Conservation (phyloP, 805 yeast species). For the Barnettozyma botsteinii region DNA sequence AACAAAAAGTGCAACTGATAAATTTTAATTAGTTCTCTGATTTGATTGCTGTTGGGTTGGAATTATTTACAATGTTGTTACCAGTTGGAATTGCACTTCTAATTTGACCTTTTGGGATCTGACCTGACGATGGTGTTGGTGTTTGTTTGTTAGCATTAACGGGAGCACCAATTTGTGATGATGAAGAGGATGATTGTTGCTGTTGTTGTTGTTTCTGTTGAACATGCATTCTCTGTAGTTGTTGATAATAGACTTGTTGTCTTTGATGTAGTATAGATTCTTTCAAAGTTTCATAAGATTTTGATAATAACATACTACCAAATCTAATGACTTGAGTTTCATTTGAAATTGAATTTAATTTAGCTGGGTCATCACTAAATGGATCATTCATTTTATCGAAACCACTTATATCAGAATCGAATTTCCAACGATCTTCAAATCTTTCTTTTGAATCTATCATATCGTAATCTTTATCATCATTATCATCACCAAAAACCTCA, state of each 20-base stretch:
- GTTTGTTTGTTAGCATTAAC: conserved; percentile 1
- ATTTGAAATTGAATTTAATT: conserved; percentile 72
- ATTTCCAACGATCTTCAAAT: conserved; percentile 59
- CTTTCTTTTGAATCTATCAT: conserved; percentile 39
- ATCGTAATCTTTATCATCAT: conserved; percentile 21
- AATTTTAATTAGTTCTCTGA: conserved; percentile 4
- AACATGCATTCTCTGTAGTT: conserved; percentile 23
- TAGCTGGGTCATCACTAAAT: conserved; percentile 72
- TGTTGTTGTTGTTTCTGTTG: conserved; percentile 25
- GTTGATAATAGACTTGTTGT: conserved; percentile 38
- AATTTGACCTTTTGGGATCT: conserved; percentile 4
- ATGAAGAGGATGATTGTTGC: conserved; percentile 10
- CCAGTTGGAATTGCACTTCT: conserved; percentile 2
- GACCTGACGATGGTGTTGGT: conserved; percentile 1
- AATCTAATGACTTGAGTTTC: conserved; percentile 87
- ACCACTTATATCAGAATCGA: conserved; percentile 47
- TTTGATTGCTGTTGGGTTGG: conserved; percentile 4
- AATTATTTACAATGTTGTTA: conserved; percentile 6
- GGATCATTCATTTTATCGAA: conserved; percentile 40
- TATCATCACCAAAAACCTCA: conserved; percentile 3
- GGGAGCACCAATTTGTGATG: conserved; percentile 1
- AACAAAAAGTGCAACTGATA: not conserved
- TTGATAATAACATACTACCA: conserved; percentile 85
- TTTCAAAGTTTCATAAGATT: conserved; percentile 73
- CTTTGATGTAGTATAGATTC: conserved; percentile 72